Conservation (phyloP, 2,329 filamentous ascomycete species). For the Rutstroemia sydowiana region DNA sequence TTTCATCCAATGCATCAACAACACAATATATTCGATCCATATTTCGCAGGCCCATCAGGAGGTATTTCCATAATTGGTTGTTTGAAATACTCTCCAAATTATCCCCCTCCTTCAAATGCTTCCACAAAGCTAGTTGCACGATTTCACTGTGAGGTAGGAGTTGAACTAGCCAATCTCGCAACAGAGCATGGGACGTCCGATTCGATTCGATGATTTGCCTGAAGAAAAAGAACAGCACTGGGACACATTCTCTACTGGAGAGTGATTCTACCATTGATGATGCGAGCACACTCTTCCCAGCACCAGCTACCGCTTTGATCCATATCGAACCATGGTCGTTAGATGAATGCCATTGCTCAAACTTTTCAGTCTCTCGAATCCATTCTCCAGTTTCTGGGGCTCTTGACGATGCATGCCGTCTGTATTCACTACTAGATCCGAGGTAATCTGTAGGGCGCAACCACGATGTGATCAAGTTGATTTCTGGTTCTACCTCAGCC, state of each 20-base stretch:
- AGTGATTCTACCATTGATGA: constrained; percentile 18
- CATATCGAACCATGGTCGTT: constrained; percentile 35
- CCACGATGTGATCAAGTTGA: constrained; percentile 5
- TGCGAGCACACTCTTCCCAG: constrained; percentile 38
- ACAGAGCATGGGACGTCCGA: constrained; percentile 20
- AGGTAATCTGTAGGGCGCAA: constrained; percentile 19
- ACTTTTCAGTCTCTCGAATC: constrained; percentile 17
- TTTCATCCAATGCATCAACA: constrained; percentile 44
- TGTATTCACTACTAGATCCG: constrained; percentile 15
- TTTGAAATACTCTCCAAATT: constrained; percentile 10
- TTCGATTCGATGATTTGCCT: constrained; percentile 32
- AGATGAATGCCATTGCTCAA: constrained; percentile 16
- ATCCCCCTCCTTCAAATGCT: not conserved
- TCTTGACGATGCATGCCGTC: constrained; percentile 16
- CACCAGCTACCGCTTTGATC: constrained; percentile 40
- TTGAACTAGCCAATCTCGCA: constrained; percentile 32
- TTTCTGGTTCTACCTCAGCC: not conserved
- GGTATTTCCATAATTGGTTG: constrained; percentile 27
- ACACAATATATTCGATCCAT: constrained; percentile 34
- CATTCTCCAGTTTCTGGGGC: constrained; percentile 17
- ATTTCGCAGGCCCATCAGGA: constrained; percentile 19
- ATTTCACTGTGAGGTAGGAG: constrained; percentile 23
- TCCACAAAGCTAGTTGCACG: not conserved
- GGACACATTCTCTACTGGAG: constrained; percentile 1
- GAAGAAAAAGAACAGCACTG: constrained; percentile 35